Evolutionary conservation across 2,329 filamentous ascomycete species (phyloP).

Genomic region (Sporothrix sp.): DNA sequence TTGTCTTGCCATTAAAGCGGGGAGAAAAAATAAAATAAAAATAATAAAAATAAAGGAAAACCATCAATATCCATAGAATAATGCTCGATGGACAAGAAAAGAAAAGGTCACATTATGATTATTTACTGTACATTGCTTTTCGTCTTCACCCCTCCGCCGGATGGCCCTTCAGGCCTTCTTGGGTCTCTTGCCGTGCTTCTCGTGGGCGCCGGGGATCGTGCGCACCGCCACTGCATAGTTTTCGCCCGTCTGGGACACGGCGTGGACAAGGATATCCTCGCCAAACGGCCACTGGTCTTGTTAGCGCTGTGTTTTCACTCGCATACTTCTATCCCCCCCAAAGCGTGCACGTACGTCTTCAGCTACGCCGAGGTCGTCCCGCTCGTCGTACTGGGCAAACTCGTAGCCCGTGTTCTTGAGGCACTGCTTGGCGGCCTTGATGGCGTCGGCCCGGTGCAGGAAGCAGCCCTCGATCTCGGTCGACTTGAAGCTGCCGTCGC

Average conservation of each 20-base stretch:
- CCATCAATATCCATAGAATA: too few species aligned
- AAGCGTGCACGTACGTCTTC: conserved; percentile 5
- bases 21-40: too few species aligned
- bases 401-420: conserved; percentile 21
- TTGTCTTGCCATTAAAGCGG: too few species aligned
- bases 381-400: conserved; percentile 29
- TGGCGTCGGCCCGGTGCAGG: conserved; percentile 25
- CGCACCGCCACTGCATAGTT: conserved; percentile 31
- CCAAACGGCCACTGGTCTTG: conserved; percentile 39
- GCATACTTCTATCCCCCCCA: too few species aligned
- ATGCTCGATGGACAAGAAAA: too few species aligned
- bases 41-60: too few species aligned
- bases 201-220: conserved; percentile 22
- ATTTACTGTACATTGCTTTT: too few species aligned
- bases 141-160: too few species aligned
- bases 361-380: conserved; percentile 16
- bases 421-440: conserved; percentile 25
- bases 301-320: too few species aligned
- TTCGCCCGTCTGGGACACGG: conserved; percentile 32
- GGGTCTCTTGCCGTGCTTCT: conserved; percentile 20
- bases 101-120: too few species aligned
- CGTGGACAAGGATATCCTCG: conserved; percentile 34
- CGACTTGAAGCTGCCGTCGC: conserved; percentile 23
- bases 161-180: too few species aligned
- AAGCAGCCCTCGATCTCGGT: conserved; percentile 33